phyloP scores from a whole-genome alignment of 208 protist genomes.

The Leptomonas pyrrhocoris region DNA sequence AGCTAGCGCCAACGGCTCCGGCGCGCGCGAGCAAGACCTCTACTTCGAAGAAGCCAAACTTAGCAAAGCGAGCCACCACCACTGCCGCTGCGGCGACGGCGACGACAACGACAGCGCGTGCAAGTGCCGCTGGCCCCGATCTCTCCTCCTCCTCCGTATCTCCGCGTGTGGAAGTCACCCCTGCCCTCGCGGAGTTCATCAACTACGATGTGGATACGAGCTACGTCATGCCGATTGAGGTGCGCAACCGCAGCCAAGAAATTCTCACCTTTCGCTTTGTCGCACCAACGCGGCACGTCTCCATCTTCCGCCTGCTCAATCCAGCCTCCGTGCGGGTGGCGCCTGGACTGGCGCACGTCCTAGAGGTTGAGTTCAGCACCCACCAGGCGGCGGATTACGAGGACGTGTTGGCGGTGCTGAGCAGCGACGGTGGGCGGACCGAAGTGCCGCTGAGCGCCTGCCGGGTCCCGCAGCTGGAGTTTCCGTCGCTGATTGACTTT shows the following conservation, averaged over 20 bases:
- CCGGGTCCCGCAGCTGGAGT: constrained; percentile 70
- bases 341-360: constrained; percentile 66
- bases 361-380: constrained; percentile 88
- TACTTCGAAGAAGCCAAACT: background rate
- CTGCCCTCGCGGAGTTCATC: constrained; percentile 72
- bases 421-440: constrained; percentile 57
- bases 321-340: constrained; percentile 68
- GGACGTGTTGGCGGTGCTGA: constrained; percentile 78
- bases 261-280: constrained; percentile 82
- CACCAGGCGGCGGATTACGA: constrained; percentile 70
- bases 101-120: background rate
- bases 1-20: background rate
- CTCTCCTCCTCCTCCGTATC: background rate
- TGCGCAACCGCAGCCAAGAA: constrained; percentile 65
- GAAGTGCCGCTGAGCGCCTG: constrained; percentile 72
- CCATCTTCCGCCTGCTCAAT: constrained; percentile 74
- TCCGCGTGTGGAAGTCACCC: constrained; percentile 44
- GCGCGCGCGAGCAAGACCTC: background rate
- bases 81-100: background rate
- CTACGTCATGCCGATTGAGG: constrained; percentile 85
- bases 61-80: background rate
- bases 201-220: constrained; percentile 89
- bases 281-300: constrained; percentile 48
- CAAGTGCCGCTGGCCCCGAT: background rate
- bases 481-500: constrained; percentile 59